Base-by-base conservation (phyloP, 179 eudicot species). In the Corrigiola litoralis region DNA sequence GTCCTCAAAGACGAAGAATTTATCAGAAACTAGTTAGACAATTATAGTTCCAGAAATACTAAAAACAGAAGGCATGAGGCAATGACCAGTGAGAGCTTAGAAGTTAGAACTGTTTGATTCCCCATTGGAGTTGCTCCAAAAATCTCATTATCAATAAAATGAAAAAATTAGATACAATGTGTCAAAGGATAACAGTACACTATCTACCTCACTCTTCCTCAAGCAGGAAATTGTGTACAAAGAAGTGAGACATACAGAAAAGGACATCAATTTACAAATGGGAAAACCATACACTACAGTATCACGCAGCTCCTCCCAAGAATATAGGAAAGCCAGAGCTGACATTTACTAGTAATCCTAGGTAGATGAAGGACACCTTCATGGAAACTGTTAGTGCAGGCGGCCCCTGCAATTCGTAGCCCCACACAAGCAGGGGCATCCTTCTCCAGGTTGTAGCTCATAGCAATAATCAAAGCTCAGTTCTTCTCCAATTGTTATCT, bases 401-500 rank as follows among this genome's bases (percentile, higher is more conserved):
- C 81, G 82, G 16, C 94, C 96, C 72, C 85, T 81, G 81, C 99
- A 95, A 60, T 70, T 84, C 14, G 84, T 65, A 56, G 95, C 70
- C 61, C 83, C 88, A 73, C 99, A 95, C 36, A 69, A 71, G 80
- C 96, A 91, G 11, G 73, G 80, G 56, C 67, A 66, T 45, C 95
- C 99, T 65, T 80, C 85, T 65, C 82, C 96, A 25, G 80, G 74
- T 62, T 60, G 72, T 48, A 68, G 79, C 74, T 85, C 81, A 67
- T 82, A 68, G 20, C 70, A 70, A 52, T 78, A 95, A 66, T 85
- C 84, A 59, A 65, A 87, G 4, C 87, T 88, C 75, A 95, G 72
- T 68, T 95, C 99, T 78, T 95, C 99, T 20, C 92, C 96, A 2
- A 58, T 72, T 58, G 77, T 73, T 61, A 95, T 88, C 99, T 95